Conservation (phyloP, 2,329 filamentous ascomycete species). For the Fusarium phyllophilum region DNA sequence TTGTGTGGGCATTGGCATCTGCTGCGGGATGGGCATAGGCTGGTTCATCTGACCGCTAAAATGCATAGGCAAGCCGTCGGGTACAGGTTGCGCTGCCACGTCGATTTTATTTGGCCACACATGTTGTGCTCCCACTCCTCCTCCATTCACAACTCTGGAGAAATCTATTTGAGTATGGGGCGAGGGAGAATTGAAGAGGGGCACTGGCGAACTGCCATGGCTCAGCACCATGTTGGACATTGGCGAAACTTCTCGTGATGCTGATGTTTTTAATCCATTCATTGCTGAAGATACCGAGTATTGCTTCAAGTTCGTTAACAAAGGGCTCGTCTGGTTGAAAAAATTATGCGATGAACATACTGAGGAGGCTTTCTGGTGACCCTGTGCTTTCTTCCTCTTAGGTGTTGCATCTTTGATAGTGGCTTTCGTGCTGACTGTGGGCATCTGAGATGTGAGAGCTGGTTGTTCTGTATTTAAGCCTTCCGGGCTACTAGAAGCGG, state of each 20-base stretch:
- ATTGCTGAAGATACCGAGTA: slow-evolving; percentile 62
- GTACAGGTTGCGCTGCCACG: slow-evolving; percentile 35
- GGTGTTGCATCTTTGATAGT: slow-evolving; percentile 42
- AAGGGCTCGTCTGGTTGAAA: not conserved
- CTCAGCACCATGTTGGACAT: slow-evolving; percentile 62
- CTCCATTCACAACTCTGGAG: slow-evolving; percentile 45
- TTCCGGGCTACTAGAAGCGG: slow-evolving; percentile 67
- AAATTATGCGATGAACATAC: slow-evolving; percentile 48
- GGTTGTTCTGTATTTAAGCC: slow-evolving; percentile 44
- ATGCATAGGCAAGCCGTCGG: slow-evolving; percentile 41
- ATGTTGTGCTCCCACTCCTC: slow-evolving; percentile 33
- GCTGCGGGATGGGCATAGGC: slow-evolving; percentile 47
- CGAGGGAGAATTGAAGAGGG: slow-evolving; percentile 60
- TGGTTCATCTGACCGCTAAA: slow-evolving; percentile 44
- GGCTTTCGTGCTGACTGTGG: slow-evolving; percentile 51
- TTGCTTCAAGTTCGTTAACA: slow-evolving; percentile 54
- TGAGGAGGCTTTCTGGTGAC: slow-evolving; percentile 49
- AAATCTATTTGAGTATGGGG: slow-evolving; percentile 55
- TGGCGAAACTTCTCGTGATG: slow-evolving; percentile 66
- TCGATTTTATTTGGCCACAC: slow-evolving; percentile 52
- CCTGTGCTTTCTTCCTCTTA: slow-evolving; percentile 39
- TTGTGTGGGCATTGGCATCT: slow-evolving; percentile 42
- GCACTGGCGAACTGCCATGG: slow-evolving; percentile 62
- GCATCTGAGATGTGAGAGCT: slow-evolving; percentile 57
- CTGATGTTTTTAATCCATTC: slow-evolving; percentile 58